These are phyloP conservation scores for Didymella glomerata DNA, from an alignment of 2,329 filamentous ascomycete species.

Conservation along the genomic window DNA sequence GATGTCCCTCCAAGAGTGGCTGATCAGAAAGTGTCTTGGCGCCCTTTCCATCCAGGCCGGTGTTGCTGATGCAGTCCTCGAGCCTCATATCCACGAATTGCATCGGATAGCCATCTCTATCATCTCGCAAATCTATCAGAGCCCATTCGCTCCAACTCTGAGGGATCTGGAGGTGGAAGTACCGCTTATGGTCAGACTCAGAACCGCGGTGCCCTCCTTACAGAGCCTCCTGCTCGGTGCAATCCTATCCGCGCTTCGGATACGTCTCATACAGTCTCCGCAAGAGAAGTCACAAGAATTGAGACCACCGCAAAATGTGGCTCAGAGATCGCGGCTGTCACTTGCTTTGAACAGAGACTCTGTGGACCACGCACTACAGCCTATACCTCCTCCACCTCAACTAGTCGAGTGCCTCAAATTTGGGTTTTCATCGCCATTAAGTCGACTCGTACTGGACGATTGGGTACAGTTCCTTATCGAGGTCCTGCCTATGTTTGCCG, in stretches of 20 bases:
- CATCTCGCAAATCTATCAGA: constrained; percentile 69
- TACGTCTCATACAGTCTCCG: constrained; percentile 54
- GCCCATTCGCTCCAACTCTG: constrained; percentile 67
- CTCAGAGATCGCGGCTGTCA: constrained; percentile 44
- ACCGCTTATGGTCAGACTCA: constrained; percentile 73
- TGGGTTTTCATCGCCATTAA: constrained; percentile 78
- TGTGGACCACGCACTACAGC: constrained; percentile 45
- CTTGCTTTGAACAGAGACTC: constrained; percentile 41
- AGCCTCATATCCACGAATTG: constrained; percentile 66
- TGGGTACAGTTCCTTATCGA: constrained; percentile 89
- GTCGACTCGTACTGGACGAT: constrained; percentile 82
- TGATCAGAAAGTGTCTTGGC: constrained; percentile 70
- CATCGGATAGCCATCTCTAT: constrained; percentile 75
- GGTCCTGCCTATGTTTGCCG: constrained; percentile 82
- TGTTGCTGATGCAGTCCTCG: constrained; percentile 42
- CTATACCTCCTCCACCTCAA: constrained; percentile 66
- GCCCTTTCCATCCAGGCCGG: constrained; percentile 62
- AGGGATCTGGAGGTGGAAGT: constrained; percentile 73
- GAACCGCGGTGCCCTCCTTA: constrained; percentile 67
- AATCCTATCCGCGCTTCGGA: constrained; percentile 76
- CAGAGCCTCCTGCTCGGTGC: constrained; percentile 82
- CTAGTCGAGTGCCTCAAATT: constrained; percentile 86
- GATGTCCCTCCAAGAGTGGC: constrained; percentile 69
- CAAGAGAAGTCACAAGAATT: constrained; percentile 35
- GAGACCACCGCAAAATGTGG: constrained; percentile 29